Conservation (phyloP, 1,139 yeast species). For the Spencermartinsiella ligniputridi region DNA sequence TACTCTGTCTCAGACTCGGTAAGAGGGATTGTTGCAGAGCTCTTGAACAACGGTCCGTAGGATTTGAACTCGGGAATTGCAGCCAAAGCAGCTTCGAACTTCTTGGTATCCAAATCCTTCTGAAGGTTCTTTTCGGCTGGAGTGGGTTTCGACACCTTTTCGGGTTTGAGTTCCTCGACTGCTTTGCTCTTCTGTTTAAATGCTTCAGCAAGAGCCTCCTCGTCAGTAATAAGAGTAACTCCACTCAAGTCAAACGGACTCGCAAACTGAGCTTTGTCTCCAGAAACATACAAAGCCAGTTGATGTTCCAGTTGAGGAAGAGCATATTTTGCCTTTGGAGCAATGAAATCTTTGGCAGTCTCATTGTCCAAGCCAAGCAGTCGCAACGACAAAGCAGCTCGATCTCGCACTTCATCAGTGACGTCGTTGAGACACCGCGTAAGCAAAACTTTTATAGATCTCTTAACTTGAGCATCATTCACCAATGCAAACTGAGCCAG, state of each 20-base stretch:
- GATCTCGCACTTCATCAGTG: slow-evolving; percentile 97
- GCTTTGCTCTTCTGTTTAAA: slow-evolving; percentile 38
- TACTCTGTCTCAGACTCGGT: slow-evolving; percentile 95
- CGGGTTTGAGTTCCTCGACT: slow-evolving; percentile 36
- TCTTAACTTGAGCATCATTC: slow-evolving; percentile 62
- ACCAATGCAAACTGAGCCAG: slow-evolving; percentile 85
- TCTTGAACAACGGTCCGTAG: slow-evolving; percentile 73
- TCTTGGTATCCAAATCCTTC: slow-evolving; percentile 43
- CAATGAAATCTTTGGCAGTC: slow-evolving; percentile 50
- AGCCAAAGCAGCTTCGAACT: slow-evolving; percentile 61
- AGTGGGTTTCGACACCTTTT: slow-evolving; percentile 6
- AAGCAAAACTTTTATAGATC: slow-evolving; percentile 70
- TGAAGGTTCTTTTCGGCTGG: slow-evolving; percentile 38
- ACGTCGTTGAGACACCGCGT: slow-evolving; percentile 81
- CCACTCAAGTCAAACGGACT: slow-evolving; percentile 66
- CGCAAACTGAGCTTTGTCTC: slow-evolving; percentile 53
- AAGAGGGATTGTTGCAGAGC: slow-evolving; percentile 62
- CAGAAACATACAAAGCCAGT: slow-evolving; percentile 67
- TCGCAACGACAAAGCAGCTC: slow-evolving; percentile 83
- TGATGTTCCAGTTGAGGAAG: slow-evolving; percentile 73
- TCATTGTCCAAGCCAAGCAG: slow-evolving; percentile 51
- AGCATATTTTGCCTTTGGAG: slow-evolving; percentile 67
- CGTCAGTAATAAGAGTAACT: slow-evolving; percentile 59
- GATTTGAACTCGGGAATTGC: slow-evolving; percentile 63
- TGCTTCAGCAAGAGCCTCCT: slow-evolving; percentile 59